Base-by-base conservation (phyloP, 2,329 filamentous ascomycete species). In the Reticulascus tulasneorum region DNA sequence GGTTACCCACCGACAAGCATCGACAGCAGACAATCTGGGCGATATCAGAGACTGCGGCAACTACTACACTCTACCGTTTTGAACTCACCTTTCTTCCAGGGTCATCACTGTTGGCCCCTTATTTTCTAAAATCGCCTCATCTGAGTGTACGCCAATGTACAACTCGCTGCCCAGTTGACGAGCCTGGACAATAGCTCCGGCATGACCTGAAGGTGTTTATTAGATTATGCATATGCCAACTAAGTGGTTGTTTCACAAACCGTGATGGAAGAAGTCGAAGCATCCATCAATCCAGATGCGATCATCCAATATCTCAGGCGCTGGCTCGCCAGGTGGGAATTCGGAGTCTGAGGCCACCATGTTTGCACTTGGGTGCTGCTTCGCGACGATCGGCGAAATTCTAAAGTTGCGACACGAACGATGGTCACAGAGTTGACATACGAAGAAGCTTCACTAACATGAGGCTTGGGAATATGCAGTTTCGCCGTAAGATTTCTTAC, bases 241-340 rank as follows among this genome's bases (percentile, higher is more conserved):
- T 4, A n/a, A 9, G 10, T 2, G 3, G 20, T 11, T 18, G 4
- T 15, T 7, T 19, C 5, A 10, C 4, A 9, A 2, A 88, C 86
- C 93, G 60, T 97, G 93, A 62, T 98, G 93, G 66, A 90, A 94
- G 66, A 98, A 98, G 69, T 98, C 93, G 68, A 96, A 98, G 73
- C 93, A 98, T 45, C 93, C 93, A 60, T 98, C 93, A 18, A 98
- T 86, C 94, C 94, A 98, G 54, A 98, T 86, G 48, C 91, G 82
- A 52, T 86, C 80, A 19, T 79, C 75, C 22, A 76, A 63, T 8
- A 79, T 64, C 58, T 75, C 69, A 23, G 71, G 67, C 35, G 71
- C 73, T 29, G 74, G 64, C 28, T 71, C 63, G 40, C 71, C 71
- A 3, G 63, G 60, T 8, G 63, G 64, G 29, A 43, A 42, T 16